Evolutionary conservation across 2,329 filamentous ascomycete species (phyloP).

Genomic region (Botryotinia globosa): DNA sequence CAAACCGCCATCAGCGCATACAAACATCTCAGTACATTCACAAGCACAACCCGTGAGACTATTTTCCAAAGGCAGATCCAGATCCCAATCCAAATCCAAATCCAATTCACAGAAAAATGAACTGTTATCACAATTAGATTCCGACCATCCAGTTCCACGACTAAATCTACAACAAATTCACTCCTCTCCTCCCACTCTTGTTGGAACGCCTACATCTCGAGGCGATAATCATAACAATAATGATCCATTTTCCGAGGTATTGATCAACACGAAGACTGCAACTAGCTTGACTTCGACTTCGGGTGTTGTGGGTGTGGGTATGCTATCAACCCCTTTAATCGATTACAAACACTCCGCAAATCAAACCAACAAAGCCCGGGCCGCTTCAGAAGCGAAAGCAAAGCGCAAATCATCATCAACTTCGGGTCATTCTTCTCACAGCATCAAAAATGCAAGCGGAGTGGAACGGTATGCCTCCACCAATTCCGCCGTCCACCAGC

Average conservation of each 20-base stretch:
- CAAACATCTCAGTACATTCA: conserved; percentile 28
- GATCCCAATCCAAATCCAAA: conserved; percentile 23
- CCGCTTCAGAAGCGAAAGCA: conserved; percentile 26
- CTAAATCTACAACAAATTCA: background rate
- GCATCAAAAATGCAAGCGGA: conserved; percentile 33
- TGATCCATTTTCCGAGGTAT: conserved; percentile 22
- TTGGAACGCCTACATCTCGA: conserved; percentile 10
- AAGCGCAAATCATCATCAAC: conserved; percentile 32
- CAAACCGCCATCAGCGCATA: conserved; percentile 30
- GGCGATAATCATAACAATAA: conserved; percentile 7
- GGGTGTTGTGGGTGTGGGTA: conserved; percentile 24
- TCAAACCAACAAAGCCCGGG: conserved; percentile 33
- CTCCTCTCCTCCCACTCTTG: conserved; percentile 10
- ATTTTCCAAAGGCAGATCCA: conserved; percentile 25
- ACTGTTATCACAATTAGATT: background rate
- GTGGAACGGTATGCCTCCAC: conserved; percentile 28
- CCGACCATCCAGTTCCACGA: conserved; percentile 10
- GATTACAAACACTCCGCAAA: conserved; percentile 37
- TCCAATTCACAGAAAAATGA: conserved; percentile 20
- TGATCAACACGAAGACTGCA: background rate
- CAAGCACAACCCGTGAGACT: conserved; percentile 29
- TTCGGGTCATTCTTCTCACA: conserved; percentile 29
- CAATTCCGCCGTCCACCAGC: conserved; percentile 23
- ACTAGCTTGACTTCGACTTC: background rate
- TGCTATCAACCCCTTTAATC: conserved; percentile 36